These are phyloP conservation scores for Talaromyces rugulosus DNA, from an alignment of 2,329 filamentous ascomycete genomes.

Conservation along the genomic window DNA sequence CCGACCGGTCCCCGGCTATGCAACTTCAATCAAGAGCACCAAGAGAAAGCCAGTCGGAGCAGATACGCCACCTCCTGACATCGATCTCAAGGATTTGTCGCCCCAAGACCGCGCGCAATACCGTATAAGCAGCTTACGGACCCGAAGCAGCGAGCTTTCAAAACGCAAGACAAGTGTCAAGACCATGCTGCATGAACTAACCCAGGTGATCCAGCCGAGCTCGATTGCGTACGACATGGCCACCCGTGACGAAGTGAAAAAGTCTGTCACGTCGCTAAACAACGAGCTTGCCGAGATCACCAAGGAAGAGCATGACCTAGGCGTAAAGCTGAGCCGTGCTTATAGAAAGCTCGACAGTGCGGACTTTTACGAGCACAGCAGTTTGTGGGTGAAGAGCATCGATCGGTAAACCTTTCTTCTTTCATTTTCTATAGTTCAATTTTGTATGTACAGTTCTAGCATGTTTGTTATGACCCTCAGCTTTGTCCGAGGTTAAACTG, in stretches of 20 bases:
- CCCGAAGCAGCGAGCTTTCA: slow-evolving; percentile 60
- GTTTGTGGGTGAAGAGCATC: slow-evolving; percentile 74
- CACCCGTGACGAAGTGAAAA: slow-evolving; percentile 51
- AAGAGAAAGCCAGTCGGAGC: slow-evolving; percentile 42
- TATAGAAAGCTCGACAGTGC: slow-evolving; percentile 71
- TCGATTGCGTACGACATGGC: slow-evolving; percentile 65
- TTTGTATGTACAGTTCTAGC: neutral
- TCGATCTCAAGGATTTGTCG: slow-evolving; percentile 24
- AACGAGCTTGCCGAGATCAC: slow-evolving; percentile 68
- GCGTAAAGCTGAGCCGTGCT: slow-evolving; percentile 67
- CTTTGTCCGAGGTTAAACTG: neutral
- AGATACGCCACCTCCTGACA: slow-evolving; percentile 6
- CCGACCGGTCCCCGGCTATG: slow-evolving; percentile 31
- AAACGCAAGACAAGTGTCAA: slow-evolving; percentile 69
- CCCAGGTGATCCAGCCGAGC: slow-evolving; percentile 68
- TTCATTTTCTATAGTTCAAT: neutral
- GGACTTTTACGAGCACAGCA: slow-evolving; percentile 47
- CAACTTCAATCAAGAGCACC: slow-evolving; percentile 29
- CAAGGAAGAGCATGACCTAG: slow-evolving; percentile 73
- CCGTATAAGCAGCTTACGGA: slow-evolving; percentile 63
- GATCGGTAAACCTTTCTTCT: slow-evolving; percentile 37
- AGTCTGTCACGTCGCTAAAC: slow-evolving; percentile 63
- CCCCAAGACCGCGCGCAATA: slow-evolving; percentile 58
- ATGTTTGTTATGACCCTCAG: neutral
- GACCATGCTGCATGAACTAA: slow-evolving; percentile 70